Conservation (phyloP, 164 flowering plant genomes). For the Taxillus chinensis region DNA sequence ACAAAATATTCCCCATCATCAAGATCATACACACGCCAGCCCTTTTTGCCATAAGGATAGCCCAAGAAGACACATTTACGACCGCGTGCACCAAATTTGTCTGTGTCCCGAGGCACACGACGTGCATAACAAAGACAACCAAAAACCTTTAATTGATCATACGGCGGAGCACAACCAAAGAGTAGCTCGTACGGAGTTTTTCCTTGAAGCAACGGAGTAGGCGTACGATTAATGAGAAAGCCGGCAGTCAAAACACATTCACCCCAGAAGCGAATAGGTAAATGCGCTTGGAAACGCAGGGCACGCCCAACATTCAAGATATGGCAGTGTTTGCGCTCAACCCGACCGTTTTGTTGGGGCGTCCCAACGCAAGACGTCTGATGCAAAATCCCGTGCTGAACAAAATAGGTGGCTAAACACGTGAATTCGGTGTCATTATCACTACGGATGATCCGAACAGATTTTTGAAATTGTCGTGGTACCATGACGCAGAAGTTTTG, state of each 20-base stretch:
- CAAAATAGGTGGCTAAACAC: neutral
- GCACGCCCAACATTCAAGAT: neutral
- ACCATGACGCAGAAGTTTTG: constrained; percentile 1
- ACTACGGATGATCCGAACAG: neutral
- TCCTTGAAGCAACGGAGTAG: constrained; percentile 2
- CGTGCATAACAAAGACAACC: constrained; percentile 8
- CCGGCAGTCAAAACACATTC: constrained; percentile 4
- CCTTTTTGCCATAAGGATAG: constrained; percentile 4
- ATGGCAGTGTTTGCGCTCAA: neutral
- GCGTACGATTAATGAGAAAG: constrained; percentile 4
- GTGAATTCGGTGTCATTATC: constrained; percentile 5
- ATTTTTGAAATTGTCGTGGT: neutral
- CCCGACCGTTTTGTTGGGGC: neutral
- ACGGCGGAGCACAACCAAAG: neutral
- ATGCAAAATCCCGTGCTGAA: neutral
- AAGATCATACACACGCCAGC: neutral
- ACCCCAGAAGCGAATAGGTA: constrained; percentile 1
- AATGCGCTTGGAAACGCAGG: neutral
- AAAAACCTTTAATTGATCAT: constrained; percentile 3
- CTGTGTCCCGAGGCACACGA: neutral
- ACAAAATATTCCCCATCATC: neutral
- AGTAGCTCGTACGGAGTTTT: constrained; percentile 6
- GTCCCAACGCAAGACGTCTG: neutral
- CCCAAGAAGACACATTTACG: neutral
- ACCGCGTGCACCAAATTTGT: constrained; percentile 6